These are phyloP conservation scores for Fraxinus americana DNA, from an alignment of 257 asterid genomes.

Conservation along the genomic window DNA sequence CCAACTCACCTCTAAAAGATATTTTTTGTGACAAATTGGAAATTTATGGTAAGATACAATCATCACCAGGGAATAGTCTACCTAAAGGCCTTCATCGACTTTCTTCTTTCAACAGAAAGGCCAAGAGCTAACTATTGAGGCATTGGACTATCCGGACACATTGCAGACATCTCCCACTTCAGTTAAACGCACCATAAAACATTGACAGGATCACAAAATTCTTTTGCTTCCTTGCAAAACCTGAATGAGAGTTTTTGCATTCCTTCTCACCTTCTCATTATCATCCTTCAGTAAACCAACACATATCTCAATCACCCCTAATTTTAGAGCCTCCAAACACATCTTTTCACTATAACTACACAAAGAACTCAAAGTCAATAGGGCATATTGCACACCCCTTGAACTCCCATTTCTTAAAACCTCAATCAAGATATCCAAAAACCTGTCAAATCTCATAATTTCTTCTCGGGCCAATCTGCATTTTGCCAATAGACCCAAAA, in stretches of 20 bases:
- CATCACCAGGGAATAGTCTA: not conserved
- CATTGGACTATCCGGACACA: not conserved
- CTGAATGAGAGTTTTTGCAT: constrained; percentile 70
- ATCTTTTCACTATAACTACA: constrained; percentile 61
- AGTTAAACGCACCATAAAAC: constrained; percentile 17
- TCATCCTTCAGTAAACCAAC: constrained; percentile 78
- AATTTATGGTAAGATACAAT: not conserved
- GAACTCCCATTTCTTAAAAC: constrained; percentile 72
- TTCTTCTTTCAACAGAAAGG: not conserved
- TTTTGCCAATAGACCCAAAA: constrained; percentile 75
- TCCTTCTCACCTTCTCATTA: constrained; percentile 79
- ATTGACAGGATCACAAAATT: constrained; percentile 30
- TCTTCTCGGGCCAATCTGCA: constrained; percentile 72
- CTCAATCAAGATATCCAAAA: constrained; percentile 54
- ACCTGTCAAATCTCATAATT: constrained; percentile 53
- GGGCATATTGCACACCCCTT: constrained; percentile 78
- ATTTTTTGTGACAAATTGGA: not conserved
- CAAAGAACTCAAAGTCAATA: constrained; percentile 62
- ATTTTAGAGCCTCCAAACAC: constrained; percentile 51
- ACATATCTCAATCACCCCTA: constrained; percentile 68
- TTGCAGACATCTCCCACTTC: constrained; percentile 13
- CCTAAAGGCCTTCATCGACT: not conserved
- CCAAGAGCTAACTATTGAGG: not conserved
- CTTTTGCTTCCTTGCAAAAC: constrained; percentile 65
- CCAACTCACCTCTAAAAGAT: constrained; percentile 41